Evolutionary conservation across 192 early-diverging fungal genomes (phyloP), one percentile per base, ranked within the genome.

Genomic region (Jimgerdemannia lactiflua): DNA sequence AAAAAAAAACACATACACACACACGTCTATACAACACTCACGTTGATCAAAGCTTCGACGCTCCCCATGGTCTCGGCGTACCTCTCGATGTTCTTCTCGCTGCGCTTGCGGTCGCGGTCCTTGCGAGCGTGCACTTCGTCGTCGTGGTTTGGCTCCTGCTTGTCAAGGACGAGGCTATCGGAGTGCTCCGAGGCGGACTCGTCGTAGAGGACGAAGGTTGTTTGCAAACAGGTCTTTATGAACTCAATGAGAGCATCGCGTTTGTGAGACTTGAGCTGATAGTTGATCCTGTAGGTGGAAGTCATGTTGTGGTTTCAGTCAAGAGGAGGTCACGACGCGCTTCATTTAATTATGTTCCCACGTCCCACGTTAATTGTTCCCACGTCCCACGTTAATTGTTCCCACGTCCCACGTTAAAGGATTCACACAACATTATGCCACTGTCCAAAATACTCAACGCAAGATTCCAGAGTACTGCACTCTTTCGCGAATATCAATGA

Each of bases 241-340:
- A 96, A 97, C 85, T 94, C 92, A 77, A 96, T 96, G 72, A 96
- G 91, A 67, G 87, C 85, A 83, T 97, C 95, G 70, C 94, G 91
- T 88, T 97, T 97, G 87, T 96, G 93, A n/a, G 88, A 86, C 40
- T 89, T 85, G 43, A 89, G 71, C 44, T 89, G 84, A 80, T 85
- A 90, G 80, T 83, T 88, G 42, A 84, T 79, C 29, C 81, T 41
- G 69, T 84, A 85, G 43, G 82, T 76, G 49, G 81, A 85, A 7
- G 85, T 85, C 84, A 86, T 88, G 67, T 42, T n/a, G n/a, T n/a
- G n/a, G n/a, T n/a, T n/a, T n/a, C n/a, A n/a, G n/a, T n/a, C n/a
- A 41, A 7, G 68, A 39, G 39, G 20, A 72, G 64, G 43, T 59
- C 67, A 40, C 6, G 40, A 59, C n/a, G n/a, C n/a, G n/a, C n/a